phyloP scores from a whole-genome alignment of 2,329 filamentous ascomycete species.

The Eurotiales sp. region DNA sequence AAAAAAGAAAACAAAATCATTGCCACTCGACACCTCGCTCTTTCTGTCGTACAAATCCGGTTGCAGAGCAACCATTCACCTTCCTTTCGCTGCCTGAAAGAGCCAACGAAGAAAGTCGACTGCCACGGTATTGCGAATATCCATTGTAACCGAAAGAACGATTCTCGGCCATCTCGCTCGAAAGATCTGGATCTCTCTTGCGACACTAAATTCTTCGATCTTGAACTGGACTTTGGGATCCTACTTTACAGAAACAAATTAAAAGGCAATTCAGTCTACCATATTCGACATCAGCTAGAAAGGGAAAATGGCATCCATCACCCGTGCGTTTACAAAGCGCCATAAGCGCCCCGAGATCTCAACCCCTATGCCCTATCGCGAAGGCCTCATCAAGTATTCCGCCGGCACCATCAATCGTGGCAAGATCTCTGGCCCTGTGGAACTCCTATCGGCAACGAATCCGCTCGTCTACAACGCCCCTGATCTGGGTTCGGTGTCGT shows the following conservation, averaged over 20 bases:
- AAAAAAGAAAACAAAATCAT: no score
- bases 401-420: constrained; percentile 45
- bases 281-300: no score
- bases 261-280: background rate
- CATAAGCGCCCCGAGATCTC: constrained; percentile 45
- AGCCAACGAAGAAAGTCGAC: no score
- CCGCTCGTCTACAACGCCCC: constrained; percentile 94
- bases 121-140: background rate
- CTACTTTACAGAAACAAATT: background rate
- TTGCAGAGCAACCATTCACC: constrained; percentile 16
- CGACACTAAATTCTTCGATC: background rate
- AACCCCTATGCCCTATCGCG: constrained; percentile 41
- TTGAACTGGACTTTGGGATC: constrained; percentile 12
- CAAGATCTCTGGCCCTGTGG: constrained; percentile 77
- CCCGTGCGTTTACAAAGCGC: constrained; percentile 48
- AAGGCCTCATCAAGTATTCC: constrained; percentile 42
- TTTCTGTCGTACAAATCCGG: background rate
- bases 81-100: constrained; percentile 4
- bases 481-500: constrained; percentile 57
- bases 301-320: constrained; percentile 35
- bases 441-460: constrained; percentile 90
- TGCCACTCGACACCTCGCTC: no score
- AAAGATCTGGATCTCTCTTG: constrained; percentile 5
- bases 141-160: background rate
- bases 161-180: background rate